These are phyloP conservation scores for Neolentinus lepideus DNA, from an alignment of 1,284 basidiomycete genomes.

Conservation along the genomic window DNA sequence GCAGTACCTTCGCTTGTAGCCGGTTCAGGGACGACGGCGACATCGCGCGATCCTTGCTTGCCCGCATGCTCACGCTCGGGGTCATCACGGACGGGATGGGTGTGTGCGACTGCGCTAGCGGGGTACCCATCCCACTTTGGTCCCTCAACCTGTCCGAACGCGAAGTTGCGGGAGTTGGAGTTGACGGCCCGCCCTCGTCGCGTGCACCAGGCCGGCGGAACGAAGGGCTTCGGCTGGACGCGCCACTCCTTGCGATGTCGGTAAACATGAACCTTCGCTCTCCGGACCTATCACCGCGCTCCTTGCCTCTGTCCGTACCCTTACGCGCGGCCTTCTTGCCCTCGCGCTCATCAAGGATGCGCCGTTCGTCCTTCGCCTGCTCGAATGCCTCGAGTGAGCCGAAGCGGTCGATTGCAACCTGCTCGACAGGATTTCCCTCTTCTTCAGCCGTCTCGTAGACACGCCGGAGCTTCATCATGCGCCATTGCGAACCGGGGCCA, in stretches of 20 bases:
- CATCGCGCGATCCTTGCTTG: conserved; percentile 36
- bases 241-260: conserved; percentile 51
- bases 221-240: conserved; percentile 70
- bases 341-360: conserved; percentile 78
- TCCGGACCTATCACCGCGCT: conserved; percentile 25
- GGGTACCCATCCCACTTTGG: conserved; percentile 12
- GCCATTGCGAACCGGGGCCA: conserved; percentile 91
- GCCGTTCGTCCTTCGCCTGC: conserved; percentile 82
- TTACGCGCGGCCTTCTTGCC: conserved; percentile 35
- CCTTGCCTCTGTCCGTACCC: conserved; percentile 11
- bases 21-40: conserved; percentile 83
- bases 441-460: conserved; percentile 89
- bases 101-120: conserved; percentile 49
- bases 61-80: conserved; percentile 39
- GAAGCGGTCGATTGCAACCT: conserved; percentile 86
- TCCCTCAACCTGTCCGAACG: conserved; percentile 5
- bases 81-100: conserved; percentile 89
- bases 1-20: conserved; percentile 87
- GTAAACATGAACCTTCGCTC: conserved; percentile 65
- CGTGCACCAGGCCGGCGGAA: conserved; percentile 71
- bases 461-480: conserved; percentile 93
- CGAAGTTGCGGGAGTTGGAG: conserved; percentile 14
- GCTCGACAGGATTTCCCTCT: conserved; percentile 68
- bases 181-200: conserved; percentile 46
- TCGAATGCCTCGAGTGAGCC: conserved; percentile 81